Base-by-base conservation (phyloP, 176 grass and related monocot genomes). In the Tillandsia leiboldiana region DNA sequence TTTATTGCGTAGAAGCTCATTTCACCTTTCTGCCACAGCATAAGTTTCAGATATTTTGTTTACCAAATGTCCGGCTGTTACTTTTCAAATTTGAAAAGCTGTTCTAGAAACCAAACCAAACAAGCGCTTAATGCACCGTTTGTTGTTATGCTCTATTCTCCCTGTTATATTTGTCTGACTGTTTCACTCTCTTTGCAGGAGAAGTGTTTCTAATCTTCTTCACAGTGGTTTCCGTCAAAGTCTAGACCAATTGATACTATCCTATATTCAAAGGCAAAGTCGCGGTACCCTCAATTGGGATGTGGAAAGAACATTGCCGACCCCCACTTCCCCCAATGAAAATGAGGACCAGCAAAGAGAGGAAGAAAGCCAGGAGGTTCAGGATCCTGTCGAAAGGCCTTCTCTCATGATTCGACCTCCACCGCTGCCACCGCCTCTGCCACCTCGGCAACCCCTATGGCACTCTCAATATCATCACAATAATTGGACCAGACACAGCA, bases 171-270 rank as follows among this genome's bases (percentile, higher is more conserved):
- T 62, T 64, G 54, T 17, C 51, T 27, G 8, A 74, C 49, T 64
- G 28, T 50, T 70, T 54, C 17, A 52, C 51, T 53, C 49, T 79
- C 62, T 59, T 77, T 89, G 66, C 89, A 93, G 94, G 69, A 86
- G 90, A 83, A 99, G 86, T 18, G 94, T 99, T 57, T 99, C 94
- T 53, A 93, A 87, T 79, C 86, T 99, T 90, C 94, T 93, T 75
- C 86, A 90, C 10, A 99, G 89, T 48, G 66, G 89, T 54, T 93
- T 99, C 81, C 86, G 89, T 72, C 83, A 93, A 83, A 99, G 91
- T 64, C 83, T 99, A 73, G 94, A 99, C 70, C 86, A 52, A 23
- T 76, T 99, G 78, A 90, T 99, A 79, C 80, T 84, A 48, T 87
- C 89, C 33, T 93, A 99, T 63, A 81, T 99, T 51, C 73, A 92